Base-by-base conservation (phyloP, 176 grass and related monocot species). In the Oryza glaberrima region DNA sequence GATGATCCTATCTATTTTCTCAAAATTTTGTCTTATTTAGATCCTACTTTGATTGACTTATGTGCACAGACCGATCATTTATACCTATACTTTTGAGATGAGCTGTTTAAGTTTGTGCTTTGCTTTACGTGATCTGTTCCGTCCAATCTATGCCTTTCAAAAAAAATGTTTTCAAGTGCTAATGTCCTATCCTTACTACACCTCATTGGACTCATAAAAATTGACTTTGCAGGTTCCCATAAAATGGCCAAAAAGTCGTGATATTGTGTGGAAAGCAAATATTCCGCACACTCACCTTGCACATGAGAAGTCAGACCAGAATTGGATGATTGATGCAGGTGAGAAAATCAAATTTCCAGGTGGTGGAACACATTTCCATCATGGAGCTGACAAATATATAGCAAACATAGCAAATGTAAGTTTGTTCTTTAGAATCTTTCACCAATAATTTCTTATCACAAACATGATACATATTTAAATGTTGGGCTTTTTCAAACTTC, bases 351-450 rank as follows among this genome's bases (percentile, higher is more conserved):
- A 86, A 74, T 98, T 98, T 89, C 96, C 96, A 60, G 96, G 96
- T 65, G 96, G 96, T 16, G 96, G 96, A 52, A 98, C 96, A 40
- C 96, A 98, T 94, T 98, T 98, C 83, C 96, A 98, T 86, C 75
- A 98, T 80, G 96, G 96, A 75, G 96, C 96, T 67, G 93, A 94
- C 80, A 98, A 95, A 85, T 98, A 98, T 80, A 98, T 98, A 91
- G 74, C 93, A 79, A 88, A 65, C 22, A 93, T 98, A 85, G 96
- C 96, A 86, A 95, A 98, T 90, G 96, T 98, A 94, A 87, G 88
- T 79, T 44, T 60, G n/a, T n/a, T 73, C 7, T 72, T 78, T 40
- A 28, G 9, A 70, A 9, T 36, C 11, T 26, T 70, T 66, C 73
- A 66, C 13, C 19, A 69, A 69, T 64, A 85, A 72, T 44, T 10